Evolutionary conservation across 495 filamentous ascomycete genomes (phyloP).

Genomic region (Tuber aestivum): DNA sequence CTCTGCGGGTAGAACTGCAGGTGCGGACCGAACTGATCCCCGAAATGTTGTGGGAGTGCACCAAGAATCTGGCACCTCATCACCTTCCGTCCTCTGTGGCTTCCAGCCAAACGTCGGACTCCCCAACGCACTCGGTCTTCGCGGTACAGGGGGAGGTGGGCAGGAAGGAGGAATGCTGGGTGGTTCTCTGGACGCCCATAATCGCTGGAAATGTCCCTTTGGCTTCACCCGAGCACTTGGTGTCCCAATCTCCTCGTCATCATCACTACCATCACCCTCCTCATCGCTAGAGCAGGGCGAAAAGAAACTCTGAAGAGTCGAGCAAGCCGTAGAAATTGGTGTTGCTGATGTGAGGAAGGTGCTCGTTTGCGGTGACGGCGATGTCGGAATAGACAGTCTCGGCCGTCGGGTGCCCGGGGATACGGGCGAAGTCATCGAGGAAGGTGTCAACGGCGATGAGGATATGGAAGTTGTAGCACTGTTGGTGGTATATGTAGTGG

Average conservation of each 20-base stretch:
- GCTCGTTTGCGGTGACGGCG: background rate
- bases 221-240: conserved; percentile 3
- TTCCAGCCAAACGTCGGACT: conserved; percentile 10
- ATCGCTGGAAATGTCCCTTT: conserved; percentile 23
- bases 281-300: conserved; percentile 25
- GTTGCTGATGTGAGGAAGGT: conserved; percentile 15
- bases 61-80: background rate
- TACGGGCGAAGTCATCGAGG: background rate
- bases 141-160: conserved; percentile 14
- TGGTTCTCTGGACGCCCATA: conserved; percentile 18
- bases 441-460: conserved; percentile 8
- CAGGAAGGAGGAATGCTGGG: conserved; percentile 19
- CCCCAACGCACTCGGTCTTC: background rate
- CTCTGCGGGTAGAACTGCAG: background rate
- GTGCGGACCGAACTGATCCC: background rate
- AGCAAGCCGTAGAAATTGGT: conserved; percentile 5
- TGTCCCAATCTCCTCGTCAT: conserved; percentile 1
- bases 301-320: conserved; percentile 22
- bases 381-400: conserved; percentile 13
- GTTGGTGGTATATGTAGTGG: background rate
- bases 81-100: background rate
- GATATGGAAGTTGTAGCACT: conserved; percentile 7
- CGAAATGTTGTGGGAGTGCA: background rate
- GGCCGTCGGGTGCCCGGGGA: background rate
- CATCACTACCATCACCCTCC: background rate